Conservation (phyloP, 1,284 basidiomycete species). For the Irpex sp. region DNA sequence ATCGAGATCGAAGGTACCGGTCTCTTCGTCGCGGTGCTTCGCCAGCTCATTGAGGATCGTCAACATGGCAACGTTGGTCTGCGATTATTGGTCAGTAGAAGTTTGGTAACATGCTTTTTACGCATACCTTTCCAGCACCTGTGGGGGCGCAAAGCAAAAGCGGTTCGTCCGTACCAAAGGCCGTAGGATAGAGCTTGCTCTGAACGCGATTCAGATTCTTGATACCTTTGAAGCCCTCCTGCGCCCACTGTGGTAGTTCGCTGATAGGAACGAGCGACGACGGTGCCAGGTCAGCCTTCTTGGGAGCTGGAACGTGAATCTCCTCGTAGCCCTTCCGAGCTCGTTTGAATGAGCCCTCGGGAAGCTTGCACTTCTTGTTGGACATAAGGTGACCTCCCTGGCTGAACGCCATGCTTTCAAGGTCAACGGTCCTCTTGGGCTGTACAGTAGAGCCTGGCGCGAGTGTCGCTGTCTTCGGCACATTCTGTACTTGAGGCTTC, state of each 20-base stretch:
- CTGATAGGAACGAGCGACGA: constrained; percentile 77
- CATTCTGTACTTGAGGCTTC: constrained; percentile 38
- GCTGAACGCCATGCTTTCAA: constrained; percentile 93
- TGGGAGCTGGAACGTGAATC: constrained; percentile 95
- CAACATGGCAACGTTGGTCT: constrained; percentile 99
- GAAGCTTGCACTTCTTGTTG: constrained; percentile 97
- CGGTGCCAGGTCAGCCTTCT: constrained; percentile 66
- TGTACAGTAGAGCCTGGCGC: constrained; percentile 86
- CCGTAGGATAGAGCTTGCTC: constrained; percentile 88
- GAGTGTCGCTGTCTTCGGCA: constrained; percentile 87
- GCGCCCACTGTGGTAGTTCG: constrained; percentile 84
- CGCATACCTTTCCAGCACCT: constrained; percentile 91
- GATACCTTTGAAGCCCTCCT: constrained; percentile 77
- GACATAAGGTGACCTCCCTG: constrained; percentile 98
- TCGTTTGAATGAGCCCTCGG: constrained; percentile 97
- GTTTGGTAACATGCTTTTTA: constrained; percentile 6
- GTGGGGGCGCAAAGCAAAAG: constrained; percentile 97
- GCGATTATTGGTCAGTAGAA: constrained; percentile 7
- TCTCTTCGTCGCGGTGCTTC: constrained; percentile 81
- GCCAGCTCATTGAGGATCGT: constrained; percentile 86
- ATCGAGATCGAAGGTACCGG: constrained; percentile 85
- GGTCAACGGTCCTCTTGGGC: constrained; percentile 84
- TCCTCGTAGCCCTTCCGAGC: constrained; percentile 97
- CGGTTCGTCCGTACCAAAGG: constrained; percentile 94
- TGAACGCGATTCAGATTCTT: constrained; percentile 92